Evolutionary conservation across 2,329 filamentous ascomycete genomes (phyloP).

Genomic region (Penicillium aurantiogriseum): DNA sequence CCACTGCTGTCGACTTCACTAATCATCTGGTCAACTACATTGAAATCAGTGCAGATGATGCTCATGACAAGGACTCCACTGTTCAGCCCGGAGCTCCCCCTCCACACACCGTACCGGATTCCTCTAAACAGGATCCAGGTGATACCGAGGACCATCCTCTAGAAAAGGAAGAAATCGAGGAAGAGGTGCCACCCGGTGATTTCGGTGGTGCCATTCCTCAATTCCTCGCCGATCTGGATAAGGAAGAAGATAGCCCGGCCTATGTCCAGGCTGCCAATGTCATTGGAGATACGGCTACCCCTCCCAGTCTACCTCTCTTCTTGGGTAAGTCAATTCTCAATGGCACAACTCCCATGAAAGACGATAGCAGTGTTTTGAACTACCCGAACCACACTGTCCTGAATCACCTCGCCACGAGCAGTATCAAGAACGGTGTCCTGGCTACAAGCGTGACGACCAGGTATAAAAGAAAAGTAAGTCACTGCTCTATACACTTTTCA

Average conservation of each 20-base stretch:
- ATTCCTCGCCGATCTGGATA: conserved; percentile 81
- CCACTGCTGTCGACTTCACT: conserved; percentile 94
- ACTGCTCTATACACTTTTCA: not conserved
- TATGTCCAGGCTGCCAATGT: conserved; percentile 74
- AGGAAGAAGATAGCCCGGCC: conserved; percentile 70
- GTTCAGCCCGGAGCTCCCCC: conserved; percentile 43
- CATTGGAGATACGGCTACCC: conserved; percentile 75
- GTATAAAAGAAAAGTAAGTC: conserved; percentile 76
- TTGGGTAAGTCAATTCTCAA: conserved; percentile 93
- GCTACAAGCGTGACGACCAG: conserved; percentile 96
- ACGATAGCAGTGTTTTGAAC: conserved; percentile 94
- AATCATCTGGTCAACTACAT: conserved; percentile 99
- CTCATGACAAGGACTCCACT: conserved; percentile 42
- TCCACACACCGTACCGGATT: conserved; percentile 45
- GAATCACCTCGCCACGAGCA: conserved; percentile 95
- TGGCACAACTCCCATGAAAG: conserved; percentile 85
- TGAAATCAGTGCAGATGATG: conserved; percentile 78
- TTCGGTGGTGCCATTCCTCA: conserved; percentile 76
- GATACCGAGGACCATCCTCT: conserved; percentile 16
- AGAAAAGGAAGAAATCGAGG: conserved; percentile 49
- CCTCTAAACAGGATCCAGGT: conserved; percentile 39
- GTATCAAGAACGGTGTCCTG: conserved; percentile 93
- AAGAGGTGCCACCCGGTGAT: conserved; percentile 56
- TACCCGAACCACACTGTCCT: conserved; percentile 97
- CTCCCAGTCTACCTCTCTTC: conserved; percentile 84